Base-by-base conservation (phyloP, 768 basidiomycete genomes). In the Mycena capillaripes region DNA sequence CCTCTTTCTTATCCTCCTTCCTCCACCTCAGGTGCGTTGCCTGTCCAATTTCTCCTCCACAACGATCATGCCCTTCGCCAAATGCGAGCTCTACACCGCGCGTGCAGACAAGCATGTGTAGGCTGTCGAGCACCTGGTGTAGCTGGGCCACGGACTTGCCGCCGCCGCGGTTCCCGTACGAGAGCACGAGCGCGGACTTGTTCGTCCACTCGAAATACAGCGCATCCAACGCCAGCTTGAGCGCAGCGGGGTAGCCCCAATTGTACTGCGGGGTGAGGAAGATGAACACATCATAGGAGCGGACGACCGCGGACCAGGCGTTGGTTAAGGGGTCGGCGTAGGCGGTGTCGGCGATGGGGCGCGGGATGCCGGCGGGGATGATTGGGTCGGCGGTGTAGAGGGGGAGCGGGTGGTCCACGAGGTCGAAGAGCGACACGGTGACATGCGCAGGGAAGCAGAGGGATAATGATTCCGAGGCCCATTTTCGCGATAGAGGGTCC, bases 201-300 rank as follows among this genome's bases (percentile, higher is more conserved):
- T 70, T 78, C 4, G 36, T 50, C 83, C 83, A 86, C 69, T 86
- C 85, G 72, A 78, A 69, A 76, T 79, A 85, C 30, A 86, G 77
- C 57, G 83, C 82, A 74, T 86, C 85, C 53, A 86, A 61, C 19
- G 82, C 79, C 71, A 83, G 83, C 76, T 86, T 86, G 59, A 86
- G 76, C 53, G 78, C 72, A 16, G 80, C 84, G 14, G 85, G 83
- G 76, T 80, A 79, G 4, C 80, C 78, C 76, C 82, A 81, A 76
- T 86, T 86, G 77, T 84, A 84, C 74, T 85, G 84, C 23, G 85
- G 83, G 2, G 82, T 77, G 70, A 86, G 59, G 68, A 86, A 72
- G 60, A 84, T 74, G 75, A 84, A 75, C 2, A 73, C 78, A 75
- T 80, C 6, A 69, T 71, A 52, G 75, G 55, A 55, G 57, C 69